A percentile compares a stretch with the other conserved stretches of the same genome.
These are phyloP conservation scores for Hypoxylon sp. DNA, from an alignment of 2,329 filamentous ascomycete genomes.

Conservation along the genomic window DNA sequence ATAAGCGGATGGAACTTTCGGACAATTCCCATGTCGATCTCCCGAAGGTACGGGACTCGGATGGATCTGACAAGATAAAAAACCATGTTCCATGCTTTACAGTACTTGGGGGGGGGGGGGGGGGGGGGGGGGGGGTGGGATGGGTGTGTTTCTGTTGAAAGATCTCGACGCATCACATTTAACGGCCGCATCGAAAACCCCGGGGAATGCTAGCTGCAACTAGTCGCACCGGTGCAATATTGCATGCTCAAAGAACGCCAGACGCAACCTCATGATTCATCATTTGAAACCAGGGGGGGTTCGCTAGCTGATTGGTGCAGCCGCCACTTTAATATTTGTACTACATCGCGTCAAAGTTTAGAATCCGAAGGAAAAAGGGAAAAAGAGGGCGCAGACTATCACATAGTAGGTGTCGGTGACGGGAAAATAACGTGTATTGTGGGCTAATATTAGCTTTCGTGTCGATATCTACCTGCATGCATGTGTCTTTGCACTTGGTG, in stretches of 20 bases:
- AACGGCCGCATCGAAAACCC: slow-evolving; percentile 4
- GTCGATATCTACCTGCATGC: no score
- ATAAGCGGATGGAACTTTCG: neutral
- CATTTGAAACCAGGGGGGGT: neutral
- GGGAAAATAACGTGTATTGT: neutral
- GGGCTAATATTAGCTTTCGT: neutral
- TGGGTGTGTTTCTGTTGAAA: no score
- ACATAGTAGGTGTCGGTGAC: no score
- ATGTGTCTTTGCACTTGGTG: no score
- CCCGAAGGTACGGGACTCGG: neutral
- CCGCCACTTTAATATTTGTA: neutral
- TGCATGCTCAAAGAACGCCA: neutral
- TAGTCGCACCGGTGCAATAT: no score
- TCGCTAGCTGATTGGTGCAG: neutral
- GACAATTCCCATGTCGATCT: neutral
- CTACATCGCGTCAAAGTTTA: no score
- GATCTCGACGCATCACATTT: slow-evolving; percentile 6
- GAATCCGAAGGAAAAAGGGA: no score
- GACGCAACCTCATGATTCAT: slow-evolving; percentile 31
- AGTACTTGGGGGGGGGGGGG: no score
- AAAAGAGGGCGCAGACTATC: no score
- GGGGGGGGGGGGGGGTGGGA: no score
- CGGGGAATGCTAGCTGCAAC: slow-evolving; percentile 6
- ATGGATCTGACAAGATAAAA: no score
- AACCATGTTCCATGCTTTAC: no score